phyloP scores from a whole-genome alignment of 106 monocot species.

The Cymbidium sinense region DNA sequence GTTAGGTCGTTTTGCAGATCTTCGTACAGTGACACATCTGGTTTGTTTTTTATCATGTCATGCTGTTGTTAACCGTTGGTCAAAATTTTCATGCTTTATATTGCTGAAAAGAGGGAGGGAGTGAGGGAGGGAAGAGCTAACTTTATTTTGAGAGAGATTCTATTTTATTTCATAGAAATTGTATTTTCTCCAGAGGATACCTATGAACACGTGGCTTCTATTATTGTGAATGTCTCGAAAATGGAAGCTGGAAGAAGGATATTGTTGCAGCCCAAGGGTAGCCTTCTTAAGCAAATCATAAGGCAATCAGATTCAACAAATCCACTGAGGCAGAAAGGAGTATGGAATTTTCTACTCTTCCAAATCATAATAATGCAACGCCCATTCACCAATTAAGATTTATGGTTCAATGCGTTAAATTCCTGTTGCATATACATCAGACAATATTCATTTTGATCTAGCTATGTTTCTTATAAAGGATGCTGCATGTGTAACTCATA shows the following conservation, averaged over 20 bases:
- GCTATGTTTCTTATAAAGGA: background rate
- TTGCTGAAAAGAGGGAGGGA: background rate
- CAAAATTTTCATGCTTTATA: background rate
- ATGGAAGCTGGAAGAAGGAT: slow-evolving; percentile 65
- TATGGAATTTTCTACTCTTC: slow-evolving; percentile 17
- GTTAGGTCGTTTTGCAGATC: slow-evolving; percentile 88
- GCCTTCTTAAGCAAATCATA: slow-evolving; percentile 85
- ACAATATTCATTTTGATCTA: background rate
- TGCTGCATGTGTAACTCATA: background rate
- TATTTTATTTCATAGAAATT: background rate
- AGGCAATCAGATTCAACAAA: slow-evolving; percentile 76
- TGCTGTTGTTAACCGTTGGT: background rate
- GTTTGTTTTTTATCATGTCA: slow-evolving; percentile 14
- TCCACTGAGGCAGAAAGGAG: slow-evolving; percentile 82
- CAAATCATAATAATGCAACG: background rate
- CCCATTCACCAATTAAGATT: background rate
- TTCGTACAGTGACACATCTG: slow-evolving; percentile 38
- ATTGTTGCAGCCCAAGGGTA: slow-evolving; percentile 73
- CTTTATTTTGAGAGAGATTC: background rate
- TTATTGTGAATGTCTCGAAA: slow-evolving; percentile 94
- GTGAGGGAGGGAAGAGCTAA: background rate
- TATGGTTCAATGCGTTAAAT: background rate
- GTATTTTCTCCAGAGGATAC: slow-evolving; percentile 47
- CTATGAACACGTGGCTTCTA: slow-evolving; percentile 77
- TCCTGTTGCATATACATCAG: background rate